A percentile compares a stretch with the other conserved stretches of the same genome.
These are phyloP conservation scores for Talaromyces wortmannii DNA, from an alignment of 495 filamentous ascomycete genomes.

Conservation along the genomic window DNA sequence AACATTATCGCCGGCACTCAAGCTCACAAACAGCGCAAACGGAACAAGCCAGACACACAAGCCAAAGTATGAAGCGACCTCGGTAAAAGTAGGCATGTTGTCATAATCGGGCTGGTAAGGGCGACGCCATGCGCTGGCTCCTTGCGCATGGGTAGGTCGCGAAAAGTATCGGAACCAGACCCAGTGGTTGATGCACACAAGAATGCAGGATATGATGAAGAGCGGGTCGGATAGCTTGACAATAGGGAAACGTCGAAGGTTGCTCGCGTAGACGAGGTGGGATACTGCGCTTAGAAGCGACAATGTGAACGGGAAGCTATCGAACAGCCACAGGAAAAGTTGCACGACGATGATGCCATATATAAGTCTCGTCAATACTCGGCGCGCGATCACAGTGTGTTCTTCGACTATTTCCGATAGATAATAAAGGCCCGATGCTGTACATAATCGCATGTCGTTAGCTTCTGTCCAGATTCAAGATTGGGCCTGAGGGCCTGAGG, in stretches of 20 bases:
- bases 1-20: slow-evolving; percentile 91
- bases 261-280: slow-evolving; percentile 84
- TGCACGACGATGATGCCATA: slow-evolving; percentile 76
- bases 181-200: slow-evolving; percentile 90
- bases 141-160: slow-evolving; percentile 20
- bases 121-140: slow-evolving; percentile 34
- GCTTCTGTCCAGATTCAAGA: not conserved
- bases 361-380: slow-evolving; percentile 75
- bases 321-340: slow-evolving; percentile 66
- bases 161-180: slow-evolving; percentile 96
- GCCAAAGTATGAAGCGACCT: slow-evolving; percentile 94
- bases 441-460: not conserved
- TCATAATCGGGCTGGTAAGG: slow-evolving; percentile 49
- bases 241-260: slow-evolving; percentile 78
- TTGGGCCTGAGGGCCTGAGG: not conserved
- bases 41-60: slow-evolving; percentile 95
- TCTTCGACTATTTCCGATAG: slow-evolving; percentile 97
- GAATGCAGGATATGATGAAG: slow-evolving; percentile 75
- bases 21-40: slow-evolving; percentile 87
- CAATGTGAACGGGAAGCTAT: slow-evolving; percentile 73
- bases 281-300: slow-evolving; percentile 71
- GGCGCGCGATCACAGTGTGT: slow-evolving; percentile 87
- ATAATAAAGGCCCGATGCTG: slow-evolving; percentile 95
- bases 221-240: slow-evolving; percentile 86
- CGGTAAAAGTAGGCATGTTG: slow-evolving; percentile 77